These are phyloP conservation scores for Eucalyptus shirleyi DNA, from an alignment of 345 rosid genomes.

Conservation along the genomic window DNA sequence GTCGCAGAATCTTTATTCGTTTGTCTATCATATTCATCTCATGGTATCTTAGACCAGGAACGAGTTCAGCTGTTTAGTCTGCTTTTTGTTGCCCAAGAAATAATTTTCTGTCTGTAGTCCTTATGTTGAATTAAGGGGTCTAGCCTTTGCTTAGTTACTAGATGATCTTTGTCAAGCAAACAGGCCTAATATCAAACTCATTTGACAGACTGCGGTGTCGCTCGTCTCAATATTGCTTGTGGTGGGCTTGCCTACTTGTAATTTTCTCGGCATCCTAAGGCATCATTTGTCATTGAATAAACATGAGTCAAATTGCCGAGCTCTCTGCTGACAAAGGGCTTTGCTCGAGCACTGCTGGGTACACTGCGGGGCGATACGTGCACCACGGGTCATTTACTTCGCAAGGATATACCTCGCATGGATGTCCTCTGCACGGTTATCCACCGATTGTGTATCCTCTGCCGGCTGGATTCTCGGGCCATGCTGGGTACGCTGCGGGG, in stretches of 20 bases:
- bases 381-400: not conserved
- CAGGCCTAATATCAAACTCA: not conserved
- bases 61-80: not conserved
- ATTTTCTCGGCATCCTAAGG: not conserved
- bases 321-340: conserved; percentile 39
- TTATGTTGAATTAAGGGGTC: not conserved
- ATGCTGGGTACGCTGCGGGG: not conserved
- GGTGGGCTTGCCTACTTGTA: not conserved
- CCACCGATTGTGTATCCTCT: not conserved
- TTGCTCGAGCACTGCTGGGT: conserved; percentile 49
- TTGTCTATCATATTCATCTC: not conserved
- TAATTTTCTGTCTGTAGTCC: not conserved
- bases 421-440: not conserved
- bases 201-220: not conserved
- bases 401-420: not conserved
- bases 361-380: conserved; percentile 22
- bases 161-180: not conserved
- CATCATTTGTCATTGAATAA: not conserved
- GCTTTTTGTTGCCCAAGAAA: not conserved
- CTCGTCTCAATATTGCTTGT: not conserved
- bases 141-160: not conserved
- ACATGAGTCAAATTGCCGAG: conserved; percentile 16
- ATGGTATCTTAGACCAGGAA: not conserved
- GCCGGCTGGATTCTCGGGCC: not conserved
- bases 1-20: not conserved